phyloP scores from a whole-genome alignment of 352 stramenopile genomes.

The Globisporangium nodosum region DNA sequence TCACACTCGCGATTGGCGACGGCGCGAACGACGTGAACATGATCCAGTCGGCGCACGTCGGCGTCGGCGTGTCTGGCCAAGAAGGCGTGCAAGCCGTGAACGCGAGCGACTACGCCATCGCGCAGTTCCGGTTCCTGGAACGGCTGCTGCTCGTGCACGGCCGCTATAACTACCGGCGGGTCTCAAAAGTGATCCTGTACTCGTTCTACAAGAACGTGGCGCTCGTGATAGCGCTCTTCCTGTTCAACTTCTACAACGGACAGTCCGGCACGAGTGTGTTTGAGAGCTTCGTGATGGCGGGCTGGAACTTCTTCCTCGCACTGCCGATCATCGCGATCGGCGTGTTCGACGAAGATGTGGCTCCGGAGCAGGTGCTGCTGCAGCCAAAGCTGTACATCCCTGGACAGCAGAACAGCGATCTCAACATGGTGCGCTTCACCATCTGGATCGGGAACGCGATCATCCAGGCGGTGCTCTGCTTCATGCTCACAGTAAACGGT shows the following conservation, averaged over 20 bases:
- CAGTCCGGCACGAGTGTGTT: conserved; percentile 83
- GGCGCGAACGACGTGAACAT: conserved; percentile 95
- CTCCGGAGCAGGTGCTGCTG: conserved; percentile 45
- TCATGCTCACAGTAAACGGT: conserved; percentile 44
- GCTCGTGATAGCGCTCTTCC: conserved; percentile 61
- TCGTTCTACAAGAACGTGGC: conserved; percentile 81
- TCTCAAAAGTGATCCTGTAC: conserved; percentile 91
- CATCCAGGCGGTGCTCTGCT: conserved; percentile 57
- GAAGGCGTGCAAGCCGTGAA: conserved; percentile 91
- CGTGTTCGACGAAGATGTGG: conserved; percentile 76
- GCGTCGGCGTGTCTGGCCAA: conserved; percentile 90
- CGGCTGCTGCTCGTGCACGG: conserved; percentile 95
- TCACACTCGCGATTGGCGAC: conserved; percentile 92
- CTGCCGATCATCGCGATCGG: conserved; percentile 89
- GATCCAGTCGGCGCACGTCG: conserved; percentile 92
- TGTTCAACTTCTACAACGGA: conserved; percentile 83
- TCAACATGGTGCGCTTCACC: conserved; percentile 61
- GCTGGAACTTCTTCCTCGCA: conserved; percentile 77
- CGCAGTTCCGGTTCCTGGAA: conserved; percentile 92
- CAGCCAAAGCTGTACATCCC: conserved; percentile 56
- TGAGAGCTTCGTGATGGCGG: conserved; percentile 76
- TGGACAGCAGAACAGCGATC: conserved; percentile 54
- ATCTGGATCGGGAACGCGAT: conserved; percentile 66
- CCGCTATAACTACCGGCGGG: conserved; percentile 95
- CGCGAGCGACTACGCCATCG: conserved; percentile 90